A percentile compares a stretch with the other conserved stretches of the same genome.
phyloP scores from a whole-genome alignment of 2,329 filamentous ascomycete species.

The Mycosphaerelloides madeirae region DNA sequence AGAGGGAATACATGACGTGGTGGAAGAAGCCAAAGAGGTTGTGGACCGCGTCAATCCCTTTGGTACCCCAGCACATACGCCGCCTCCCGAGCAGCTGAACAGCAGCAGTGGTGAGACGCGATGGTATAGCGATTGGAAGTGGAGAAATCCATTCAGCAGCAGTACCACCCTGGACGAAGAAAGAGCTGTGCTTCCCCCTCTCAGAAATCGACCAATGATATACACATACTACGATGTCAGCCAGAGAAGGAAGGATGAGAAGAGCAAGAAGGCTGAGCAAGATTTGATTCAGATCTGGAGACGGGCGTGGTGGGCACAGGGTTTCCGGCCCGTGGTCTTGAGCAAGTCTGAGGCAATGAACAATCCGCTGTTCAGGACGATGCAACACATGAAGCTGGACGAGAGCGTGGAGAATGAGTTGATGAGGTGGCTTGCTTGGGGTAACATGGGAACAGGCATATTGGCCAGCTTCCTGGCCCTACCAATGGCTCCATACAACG shows the following conservation, averaged over 20 bases:
- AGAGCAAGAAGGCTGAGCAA: slow-evolving; percentile 67
- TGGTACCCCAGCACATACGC: slow-evolving; percentile 63
- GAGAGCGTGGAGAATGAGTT: slow-evolving; percentile 62
- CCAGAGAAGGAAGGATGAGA: slow-evolving; percentile 54
- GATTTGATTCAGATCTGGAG: slow-evolving; percentile 81
- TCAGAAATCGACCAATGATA: slow-evolving; percentile 64
- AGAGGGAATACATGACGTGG: slow-evolving; percentile 36
- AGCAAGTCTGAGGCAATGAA: slow-evolving; percentile 74
- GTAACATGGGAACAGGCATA: slow-evolving; percentile 79
- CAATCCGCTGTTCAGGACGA: slow-evolving; percentile 70
- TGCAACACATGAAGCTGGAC: slow-evolving; percentile 62
- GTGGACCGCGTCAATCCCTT: slow-evolving; percentile 49
- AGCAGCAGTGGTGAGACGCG: slow-evolving; percentile 72
- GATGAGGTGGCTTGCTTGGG: slow-evolving; percentile 88
- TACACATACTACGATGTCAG: slow-evolving; percentile 88
- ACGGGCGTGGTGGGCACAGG: slow-evolving; percentile 91
- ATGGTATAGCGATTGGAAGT: slow-evolving; percentile 88
- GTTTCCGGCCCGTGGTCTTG: slow-evolving; percentile 80
- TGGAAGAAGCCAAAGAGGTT: slow-evolving; percentile 36
- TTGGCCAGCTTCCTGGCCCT: slow-evolving; percentile 74
- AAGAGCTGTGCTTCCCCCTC: slow-evolving; percentile 74
- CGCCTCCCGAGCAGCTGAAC: slow-evolving; percentile 68
- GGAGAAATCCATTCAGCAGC: slow-evolving; percentile 85
- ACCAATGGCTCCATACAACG: slow-evolving; percentile 74
- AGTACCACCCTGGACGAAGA: slow-evolving; percentile 75